A percentile compares a stretch with the other conserved stretches of the same genome.
phyloP scores from a whole-genome alignment of 192 early-diverging fungal species.

The Spizellomyces punctatus region DNA sequence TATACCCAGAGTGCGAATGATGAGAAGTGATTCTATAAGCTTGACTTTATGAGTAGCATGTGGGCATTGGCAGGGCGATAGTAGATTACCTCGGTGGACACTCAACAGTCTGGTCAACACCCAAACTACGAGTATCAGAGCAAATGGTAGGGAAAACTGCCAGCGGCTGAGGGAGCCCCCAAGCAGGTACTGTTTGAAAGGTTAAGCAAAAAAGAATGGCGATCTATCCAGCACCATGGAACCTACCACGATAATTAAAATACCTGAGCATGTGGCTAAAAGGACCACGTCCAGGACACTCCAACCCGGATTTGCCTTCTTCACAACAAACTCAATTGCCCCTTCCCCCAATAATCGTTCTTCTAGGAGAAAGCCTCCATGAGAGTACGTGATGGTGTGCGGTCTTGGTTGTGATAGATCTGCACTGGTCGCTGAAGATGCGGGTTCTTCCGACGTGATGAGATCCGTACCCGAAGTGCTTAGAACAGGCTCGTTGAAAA shows the following conservation, averaged over 20 bases:
- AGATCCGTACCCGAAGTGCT: no score
- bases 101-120: background rate
- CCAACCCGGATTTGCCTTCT: background rate
- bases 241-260: no score
- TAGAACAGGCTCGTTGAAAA: background rate
- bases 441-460: no score
- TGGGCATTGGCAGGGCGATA: background rate
- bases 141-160: background rate
- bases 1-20: slow-evolving; percentile 69
- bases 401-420: no score
- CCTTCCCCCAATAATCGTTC: background rate
- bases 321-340: background rate
- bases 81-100: background rate
- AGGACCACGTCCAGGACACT: no score
- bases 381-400: no score
- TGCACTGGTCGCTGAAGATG: no score
- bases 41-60: background rate
- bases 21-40: slow-evolving; percentile 62
- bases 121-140: background rate
- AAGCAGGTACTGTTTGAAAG: background rate
- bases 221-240: no score
- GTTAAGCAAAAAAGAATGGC: no score
- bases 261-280: no score
- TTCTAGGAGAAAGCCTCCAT: background rate
- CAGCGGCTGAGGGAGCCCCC: background rate